A percentile compares a stretch with the other conserved stretches of the same genome.
Evolutionary conservation across 345 rosid species (phyloP).

Genomic region (Melastoma malabathricum): DNA sequence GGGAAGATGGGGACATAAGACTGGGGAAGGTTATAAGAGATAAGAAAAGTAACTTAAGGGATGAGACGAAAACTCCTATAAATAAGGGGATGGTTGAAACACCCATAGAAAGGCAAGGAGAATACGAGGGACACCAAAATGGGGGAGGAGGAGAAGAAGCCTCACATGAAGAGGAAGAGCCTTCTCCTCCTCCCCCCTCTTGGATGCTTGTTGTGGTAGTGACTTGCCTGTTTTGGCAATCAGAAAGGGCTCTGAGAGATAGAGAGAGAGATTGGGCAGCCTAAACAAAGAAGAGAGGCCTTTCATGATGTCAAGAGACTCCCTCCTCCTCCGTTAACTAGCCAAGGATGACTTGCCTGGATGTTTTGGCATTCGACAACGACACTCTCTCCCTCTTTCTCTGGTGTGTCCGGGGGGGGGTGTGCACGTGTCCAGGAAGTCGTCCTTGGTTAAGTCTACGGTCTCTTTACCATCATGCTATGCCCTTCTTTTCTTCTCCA

Average conservation of each 20-base stretch:
- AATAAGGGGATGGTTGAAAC: too few relatives aligned
- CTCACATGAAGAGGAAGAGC: conserved; percentile 26
- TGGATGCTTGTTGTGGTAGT: conserved; percentile 25
- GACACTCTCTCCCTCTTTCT: not conserved
- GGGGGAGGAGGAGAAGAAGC: conserved; percentile 17
- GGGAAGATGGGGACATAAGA: too few relatives aligned
- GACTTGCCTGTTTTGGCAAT: conserved; percentile 32
- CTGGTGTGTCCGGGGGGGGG: too few relatives aligned
- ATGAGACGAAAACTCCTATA: too few relatives aligned
- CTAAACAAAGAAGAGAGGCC: conserved; percentile 15
- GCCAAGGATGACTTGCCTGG: conserved; percentile 35
- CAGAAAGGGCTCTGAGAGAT: too few relatives aligned
- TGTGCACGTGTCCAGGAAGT: conserved; percentile 16
- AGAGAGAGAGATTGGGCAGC: too few relatives aligned
- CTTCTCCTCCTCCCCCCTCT: too few relatives aligned
- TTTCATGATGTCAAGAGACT: conserved; percentile 20
- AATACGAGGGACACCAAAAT: too few relatives aligned
- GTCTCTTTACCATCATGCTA: conserved; percentile 23
- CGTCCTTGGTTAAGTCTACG: conserved; percentile 26
- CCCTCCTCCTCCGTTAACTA: conserved; percentile 6
- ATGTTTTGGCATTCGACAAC: not conserved
- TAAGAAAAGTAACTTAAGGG: too few relatives aligned
- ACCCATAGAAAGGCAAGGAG: too few relatives aligned
- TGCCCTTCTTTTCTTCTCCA: conserved; percentile 31
- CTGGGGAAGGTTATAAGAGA: too few relatives aligned